Evolutionary conservation across 148 eudicot genomes (phyloP), one percentile per base, ranked within the genome.

Genomic region (Silene uniflora): DNA sequence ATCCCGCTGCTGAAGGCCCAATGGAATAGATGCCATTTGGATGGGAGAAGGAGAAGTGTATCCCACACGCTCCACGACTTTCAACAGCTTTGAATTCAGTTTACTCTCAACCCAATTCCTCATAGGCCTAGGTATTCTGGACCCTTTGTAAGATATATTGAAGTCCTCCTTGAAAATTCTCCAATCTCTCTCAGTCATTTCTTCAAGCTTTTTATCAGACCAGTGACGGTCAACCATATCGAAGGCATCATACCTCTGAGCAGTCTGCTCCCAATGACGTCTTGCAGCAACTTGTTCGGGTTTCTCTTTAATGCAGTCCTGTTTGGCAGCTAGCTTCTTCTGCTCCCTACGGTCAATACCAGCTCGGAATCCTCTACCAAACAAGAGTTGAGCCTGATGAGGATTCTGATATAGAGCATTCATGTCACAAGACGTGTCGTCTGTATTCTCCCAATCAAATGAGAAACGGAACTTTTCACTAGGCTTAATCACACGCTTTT

Each of bases 361-460:
- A 7, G 86, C 86, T 24, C 86, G 72, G 60, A 84, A 81, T 72
- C 86, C 86, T 75, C 86, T 67, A 55, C 86, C 86, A 65, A 84
- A 84, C 79, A 84, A 76, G 69, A 87, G 82, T 16, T 82, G 85
- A 73, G 92, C 92, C 79, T 91, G 89, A 60, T 87, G 91, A 54
- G 91, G 93, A 77, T 88, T 88, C 74, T 89, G 91, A 71, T 89
- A 84, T 47, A 84, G 77, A 16, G 27, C 35, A 72, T 91, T 91
- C 97, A 91, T 87, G 73, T 91, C 90, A 10, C 88, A 85, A 19
- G 93, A 89, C n/a, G 97, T 91, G 70, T 91, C 97, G 77, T 91
- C 97, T 0, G 89, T 81, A 78, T 89, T 85, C 74, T 89, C 90
- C 93, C 91, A 89, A 60, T 89, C 91, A 66, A 89, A 89, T 13